Base-by-base conservation (phyloP, 2,329 filamentous ascomycete species). In the Epichloe sp. region DNA sequence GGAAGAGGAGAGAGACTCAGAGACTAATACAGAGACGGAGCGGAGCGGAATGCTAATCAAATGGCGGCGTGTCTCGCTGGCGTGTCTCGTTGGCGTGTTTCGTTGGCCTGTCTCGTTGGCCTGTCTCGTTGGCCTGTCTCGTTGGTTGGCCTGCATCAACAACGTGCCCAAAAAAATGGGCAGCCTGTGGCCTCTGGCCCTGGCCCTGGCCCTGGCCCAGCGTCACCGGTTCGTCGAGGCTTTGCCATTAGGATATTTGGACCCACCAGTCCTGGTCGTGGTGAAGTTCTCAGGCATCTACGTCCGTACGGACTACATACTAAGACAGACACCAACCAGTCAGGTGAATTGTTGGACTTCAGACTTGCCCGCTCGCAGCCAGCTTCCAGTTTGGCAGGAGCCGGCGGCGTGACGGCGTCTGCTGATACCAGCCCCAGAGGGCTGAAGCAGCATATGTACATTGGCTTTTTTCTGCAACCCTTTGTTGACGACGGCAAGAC, bases 41-140 rank as follows among this genome's bases (percentile, higher is more conserved):
- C 14, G 49, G 52, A 48, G 56, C 44, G 50, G 50, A 54, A 54
- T 53, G 56, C 52, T 45, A 54, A 52, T 53, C 49, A 53, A 54
- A 49, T 52, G 47, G 47, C 50, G 14, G 53, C 54, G 57, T 56
- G 23, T 8, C 23, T 26, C 6, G 23, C 8, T 26, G 23, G 23
- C 26, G 55, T 56, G 26, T 8, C 2, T 26, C 26, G 26, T 26
- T 26, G 26, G 53, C 54, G 56, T 56, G 26, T 1, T 7, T 26
- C 7, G 23, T 8, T 7, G 23, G 23, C 23, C 53, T 56, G 23
- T 3, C 23, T 26, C 23, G 23, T 26, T 26, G 23, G 26, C 23
- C 54, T 56, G 42, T 19, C 2, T 19, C 19, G 19, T 19, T 19
- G 19, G 53, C 54, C 57, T 56, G 23, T 6, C 1, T 26, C 23